Evolutionary conservation across 2,329 filamentous ascomycete species (phyloP), one percentile per base, ranked within the genome.

Genomic region (Colletotrichum cereale): DNA sequence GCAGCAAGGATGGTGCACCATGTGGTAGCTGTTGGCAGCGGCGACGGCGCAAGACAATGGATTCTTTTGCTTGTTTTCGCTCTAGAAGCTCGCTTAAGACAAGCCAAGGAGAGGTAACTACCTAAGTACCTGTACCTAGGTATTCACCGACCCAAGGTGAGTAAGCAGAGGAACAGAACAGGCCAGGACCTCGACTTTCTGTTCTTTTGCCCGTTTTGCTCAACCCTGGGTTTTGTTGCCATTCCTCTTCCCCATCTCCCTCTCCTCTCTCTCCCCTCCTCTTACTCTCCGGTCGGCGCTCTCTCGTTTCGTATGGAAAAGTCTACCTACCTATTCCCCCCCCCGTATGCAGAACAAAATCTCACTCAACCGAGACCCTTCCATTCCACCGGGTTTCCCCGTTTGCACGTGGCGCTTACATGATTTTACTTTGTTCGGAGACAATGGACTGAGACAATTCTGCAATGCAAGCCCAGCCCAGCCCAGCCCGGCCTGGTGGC

Each of bases 41-140:
- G n/a, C 42, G 24, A 34, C 29, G 21, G 29, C 42, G 21, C 12
- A 50, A 67, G 64, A 60, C 42, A 56, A n/a, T 52, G 42, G 48
- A 62, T 44, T 26, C 34, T 61, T 57, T 61, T 57, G 63, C 63
- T 67, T 67, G 56, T 67, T 71, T 66, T 31, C 31, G 44, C 34
- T 67, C 29, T 29, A 14, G 29, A 31, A 26, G n/a, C 34, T 38
- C 62, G 53, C 36, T 38, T 56, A 26, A 21, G 12, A n/a, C 31
- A 14, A 16, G 26, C 18, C n/a, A 29, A 38, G 10, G 5, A 53
- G 48, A 40, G 34, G 26, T 34, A 8, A 34, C 31, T 34, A 5
- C 31, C n/a, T n/a, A n/a, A n/a, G n/a, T n/a, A n/a, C n/a, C n/a
- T n/a, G n/a, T n/a, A n/a, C n/a, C n/a, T n/a, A n/a, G n/a, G n/a